Percentiles rank a stretch among this genome's conserved stretches.
Evolutionary conservation across 257 asterid species (phyloP).

Genomic region (Avicennia marina): DNA sequence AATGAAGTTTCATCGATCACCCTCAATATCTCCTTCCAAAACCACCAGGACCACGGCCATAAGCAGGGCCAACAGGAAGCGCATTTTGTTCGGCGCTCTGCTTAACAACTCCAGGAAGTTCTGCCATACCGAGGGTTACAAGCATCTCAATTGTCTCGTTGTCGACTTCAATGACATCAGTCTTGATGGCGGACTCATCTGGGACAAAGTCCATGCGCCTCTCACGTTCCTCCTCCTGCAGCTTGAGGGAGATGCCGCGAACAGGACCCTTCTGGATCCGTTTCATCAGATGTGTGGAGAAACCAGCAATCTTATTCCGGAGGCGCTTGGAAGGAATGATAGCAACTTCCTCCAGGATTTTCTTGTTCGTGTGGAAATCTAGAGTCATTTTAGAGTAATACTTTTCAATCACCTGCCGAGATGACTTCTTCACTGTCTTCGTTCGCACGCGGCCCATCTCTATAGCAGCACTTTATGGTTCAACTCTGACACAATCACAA

Average conservation of each 20-base stretch:
- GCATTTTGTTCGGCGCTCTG: slow-evolving; percentile 28
- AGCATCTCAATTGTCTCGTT: slow-evolving; percentile 51
- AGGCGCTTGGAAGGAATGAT: slow-evolving; percentile 52
- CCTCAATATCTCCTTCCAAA: slow-evolving; percentile 28
- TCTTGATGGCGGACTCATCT: slow-evolving; percentile 52
- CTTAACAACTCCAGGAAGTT: slow-evolving; percentile 43
- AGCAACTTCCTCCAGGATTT: slow-evolving; percentile 46
- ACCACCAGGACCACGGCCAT: slow-evolving; percentile 36
- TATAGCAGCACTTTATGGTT: neutral
- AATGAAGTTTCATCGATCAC: too few species aligned
- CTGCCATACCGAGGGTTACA: slow-evolving; percentile 41
- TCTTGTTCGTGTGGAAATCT: slow-evolving; percentile 59
- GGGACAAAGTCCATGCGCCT: slow-evolving; percentile 58
- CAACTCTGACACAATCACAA: too few species aligned
- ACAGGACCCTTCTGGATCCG: slow-evolving; percentile 56
- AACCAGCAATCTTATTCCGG: slow-evolving; percentile 57
- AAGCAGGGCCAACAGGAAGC: slow-evolving; percentile 19
- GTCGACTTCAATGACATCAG: slow-evolving; percentile 42
- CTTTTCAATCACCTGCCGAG: slow-evolving; percentile 46
- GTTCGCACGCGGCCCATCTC: slow-evolving; percentile 53
- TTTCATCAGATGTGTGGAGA: slow-evolving; percentile 55
- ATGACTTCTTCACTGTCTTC: slow-evolving; percentile 50
- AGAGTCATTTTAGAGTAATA: slow-evolving; percentile 50
- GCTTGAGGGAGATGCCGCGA: slow-evolving; percentile 51
- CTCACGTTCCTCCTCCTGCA: slow-evolving; percentile 59